phyloP scores from a whole-genome alignment of 2,329 filamentous ascomycete species.

The Trichoderma citrinoviride region DNA sequence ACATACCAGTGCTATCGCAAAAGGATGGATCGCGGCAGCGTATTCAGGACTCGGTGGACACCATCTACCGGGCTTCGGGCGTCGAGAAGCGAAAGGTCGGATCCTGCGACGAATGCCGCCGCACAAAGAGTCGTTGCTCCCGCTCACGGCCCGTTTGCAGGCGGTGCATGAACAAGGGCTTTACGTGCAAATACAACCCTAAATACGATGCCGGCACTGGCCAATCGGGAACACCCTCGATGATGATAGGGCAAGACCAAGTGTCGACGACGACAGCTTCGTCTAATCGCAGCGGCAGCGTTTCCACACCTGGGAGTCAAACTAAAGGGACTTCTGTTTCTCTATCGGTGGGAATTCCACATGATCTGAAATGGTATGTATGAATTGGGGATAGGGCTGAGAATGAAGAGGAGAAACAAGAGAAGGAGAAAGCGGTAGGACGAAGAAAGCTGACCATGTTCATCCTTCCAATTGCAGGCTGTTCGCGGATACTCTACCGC shows the following conservation, averaged over 20 bases:
- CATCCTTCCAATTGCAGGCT: background rate
- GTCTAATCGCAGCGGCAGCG: background rate
- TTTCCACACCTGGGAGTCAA: background rate
- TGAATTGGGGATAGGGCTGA: background rate
- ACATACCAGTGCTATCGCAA: background rate
- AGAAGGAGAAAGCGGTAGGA: background rate
- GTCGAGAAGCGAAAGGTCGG: slow-evolving; percentile 16
- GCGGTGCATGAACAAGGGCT: slow-evolving; percentile 6
- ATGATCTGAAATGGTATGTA: background rate
- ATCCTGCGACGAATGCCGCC: slow-evolving; percentile 11
- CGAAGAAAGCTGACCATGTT: background rate
- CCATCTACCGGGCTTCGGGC: slow-evolving; percentile 10
- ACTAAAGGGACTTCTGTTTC: background rate
- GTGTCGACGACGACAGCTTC: background rate
- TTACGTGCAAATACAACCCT: slow-evolving; percentile 11
- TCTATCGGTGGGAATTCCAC: background rate
- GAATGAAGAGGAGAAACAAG: background rate
- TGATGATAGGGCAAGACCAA: background rate
- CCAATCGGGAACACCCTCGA: background rate
- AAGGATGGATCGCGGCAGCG: slow-evolving; percentile 11
- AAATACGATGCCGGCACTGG: background rate
- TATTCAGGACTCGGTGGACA: slow-evolving; percentile 10
- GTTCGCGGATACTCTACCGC: background rate
- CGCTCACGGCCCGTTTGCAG: slow-evolving; percentile 5
- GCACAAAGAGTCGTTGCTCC: slow-evolving; percentile 15